Evolutionary conservation across 208 protist genomes (phyloP), one percentile per base, ranked within the genome.

Genomic region (Trypanosoma rangeli): DNA sequence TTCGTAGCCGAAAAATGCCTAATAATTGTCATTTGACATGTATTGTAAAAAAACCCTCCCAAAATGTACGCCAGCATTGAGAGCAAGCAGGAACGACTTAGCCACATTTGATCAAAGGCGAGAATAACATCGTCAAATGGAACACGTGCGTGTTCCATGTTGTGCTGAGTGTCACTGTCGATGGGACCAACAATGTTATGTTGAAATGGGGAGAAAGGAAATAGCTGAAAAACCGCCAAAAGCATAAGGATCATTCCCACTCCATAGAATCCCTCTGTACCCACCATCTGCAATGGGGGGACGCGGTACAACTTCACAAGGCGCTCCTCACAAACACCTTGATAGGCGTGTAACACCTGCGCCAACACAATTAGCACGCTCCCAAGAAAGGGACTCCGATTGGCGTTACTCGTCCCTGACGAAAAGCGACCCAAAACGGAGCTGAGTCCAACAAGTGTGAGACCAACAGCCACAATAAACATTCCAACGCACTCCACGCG

Each of bases 261-360:
- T 9, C 85, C 82, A 68, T 93, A 98, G 20, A 97, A 39, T 55
- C 96, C 96, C 68, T 98, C 95, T 29, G 84, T 89, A 18, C 93
- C 94, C 16, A 97, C 94, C 80, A 98, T 78, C 67, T 95, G 82
- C 35, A 97, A 63, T 33, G 93, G 90, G 9, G 75, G 74, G 18
- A 94, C 70, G 24, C 82, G 64, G 70, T 96, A 88, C 42, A 92
- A 68, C 16, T 68, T 66, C 8, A 96, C 60, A 5, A 98, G 67
- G 2, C 84, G 77, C 76, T 98, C 93, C 76, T 98, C 90, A 64
- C 82, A 83, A 42, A 98, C 87, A 28, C 89, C 89, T 65, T 98
- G 95, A 67, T 82, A 86, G 46, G 94, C 89, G 55, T 96, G 91
- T 13, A 98, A 70, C 16, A 96, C 46, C 72, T 98, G 94, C 13